A percentile compares a stretch with the other conserved stretches of the same genome.
phyloP scores from a whole-genome alignment of 805 yeast species.

The Candida hungchunana region DNA sequence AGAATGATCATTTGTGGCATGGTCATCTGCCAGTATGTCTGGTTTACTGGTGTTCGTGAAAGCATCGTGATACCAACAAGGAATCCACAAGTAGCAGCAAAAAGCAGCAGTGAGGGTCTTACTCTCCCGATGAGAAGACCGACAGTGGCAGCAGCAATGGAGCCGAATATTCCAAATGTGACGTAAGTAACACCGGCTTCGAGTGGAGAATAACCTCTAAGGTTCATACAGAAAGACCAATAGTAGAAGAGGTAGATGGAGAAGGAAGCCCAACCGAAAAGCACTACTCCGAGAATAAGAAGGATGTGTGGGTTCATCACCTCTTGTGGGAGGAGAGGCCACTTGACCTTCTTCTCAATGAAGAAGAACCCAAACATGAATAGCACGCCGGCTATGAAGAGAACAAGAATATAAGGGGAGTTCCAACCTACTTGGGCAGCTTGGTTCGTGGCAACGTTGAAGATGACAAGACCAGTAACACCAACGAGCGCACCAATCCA shows the following conservation, averaged over 20 bases:
- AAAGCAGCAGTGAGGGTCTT: conserved; percentile 47
- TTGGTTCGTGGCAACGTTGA: conserved; percentile 72
- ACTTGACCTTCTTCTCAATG: conserved; percentile 40
- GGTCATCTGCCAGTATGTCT: conserved; percentile 54
- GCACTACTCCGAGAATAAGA: conserved; percentile 45
- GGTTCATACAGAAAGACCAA: conserved; percentile 45
- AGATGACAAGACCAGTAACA: conserved; percentile 52
- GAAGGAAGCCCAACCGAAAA: conserved; percentile 74
- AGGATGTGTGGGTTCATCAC: conserved; percentile 42
- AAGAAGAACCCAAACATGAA: conserved; percentile 41
- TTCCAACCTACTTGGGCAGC: conserved; percentile 73
- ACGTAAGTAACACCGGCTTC: conserved; percentile 41
- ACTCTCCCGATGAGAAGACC: conserved; percentile 42
- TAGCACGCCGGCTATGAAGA: conserved; percentile 48
- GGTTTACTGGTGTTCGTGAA: conserved; percentile 53
- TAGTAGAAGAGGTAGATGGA: conserved; percentile 70
- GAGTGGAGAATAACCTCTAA: conserved; percentile 46
- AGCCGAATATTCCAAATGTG: conserved; percentile 49
- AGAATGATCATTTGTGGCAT: conserved; percentile 53
- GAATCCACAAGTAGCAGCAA: conserved; percentile 50
- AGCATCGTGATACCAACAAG: conserved; percentile 49
- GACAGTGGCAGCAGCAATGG: conserved; percentile 49
- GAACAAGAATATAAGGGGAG: conserved; percentile 49
- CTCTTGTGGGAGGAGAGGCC: conserved; percentile 53
- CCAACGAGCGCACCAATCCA: conserved; percentile 54